Base-by-base conservation (phyloP, 2,329 filamentous ascomycete genomes). In the Fusarium xylarioides region DNA sequence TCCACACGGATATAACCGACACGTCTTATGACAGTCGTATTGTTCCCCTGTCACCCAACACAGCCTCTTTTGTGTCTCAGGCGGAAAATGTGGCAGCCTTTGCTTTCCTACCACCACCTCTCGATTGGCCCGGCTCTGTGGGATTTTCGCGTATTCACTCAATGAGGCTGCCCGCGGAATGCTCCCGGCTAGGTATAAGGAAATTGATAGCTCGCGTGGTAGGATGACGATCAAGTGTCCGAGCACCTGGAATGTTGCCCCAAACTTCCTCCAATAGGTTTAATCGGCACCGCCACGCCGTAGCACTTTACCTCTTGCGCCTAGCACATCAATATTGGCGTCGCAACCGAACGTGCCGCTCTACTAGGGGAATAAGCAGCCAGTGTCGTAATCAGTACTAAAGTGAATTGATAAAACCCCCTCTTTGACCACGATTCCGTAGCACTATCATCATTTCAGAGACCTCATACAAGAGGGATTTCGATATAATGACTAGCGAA, bases 251-350 rank as follows among this genome's bases (percentile, higher is more conserved):
- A 18, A 60, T n/a, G 10, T 21, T 34, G 18, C 54, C 18, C 19
- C 26, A 44, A 10, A 26, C 11, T 18, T 28, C 21, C 53, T 34
- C 19, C 26, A 23, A 52, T 46, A 46, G 57, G 56, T 23, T 46
- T 16, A 21, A 40, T 18, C 18, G 16, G 8, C 7, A 23, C 28
- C 47, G n/a, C 57, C 57, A 53, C 57, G 16, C 15, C 57, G 57
- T 9, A 46, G 14, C 34, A 34, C 57, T 46, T 63, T 19, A 18
- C 57, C 57, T n/a, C 30, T 46, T 63, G 16, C 46, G 62, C 34
- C 40, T 53, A 65, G 62, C 14, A 21, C 10, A 15, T 28, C 46
- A 46, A 63, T 63, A 53, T 40, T 65, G 46, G 62, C 57, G 57
- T 54, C 14, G n/a, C 62, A 32, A 28, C 57, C 56, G 56, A 23